Percentiles rank a stretch among this genome's conserved stretches.
Conservation (phyloP, 1,139 yeast species). For the Lipomyces yarrowii region DNA sequence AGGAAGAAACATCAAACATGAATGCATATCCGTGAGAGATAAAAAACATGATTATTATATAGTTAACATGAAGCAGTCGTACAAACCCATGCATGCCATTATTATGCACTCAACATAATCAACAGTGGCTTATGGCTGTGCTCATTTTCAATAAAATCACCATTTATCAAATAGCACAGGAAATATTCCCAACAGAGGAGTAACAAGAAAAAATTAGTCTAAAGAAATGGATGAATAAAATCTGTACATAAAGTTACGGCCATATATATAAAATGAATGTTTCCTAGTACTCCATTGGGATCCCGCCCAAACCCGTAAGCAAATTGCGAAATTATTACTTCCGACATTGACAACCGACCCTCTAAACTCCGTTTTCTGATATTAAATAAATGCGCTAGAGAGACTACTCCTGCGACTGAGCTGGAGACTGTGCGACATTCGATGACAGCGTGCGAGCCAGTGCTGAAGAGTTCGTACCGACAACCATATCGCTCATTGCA, state of each 20-base stretch:
- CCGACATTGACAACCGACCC: not conserved
- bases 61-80: not conserved
- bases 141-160: not conserved
- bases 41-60: not conserved
- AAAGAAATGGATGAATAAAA: not conserved
- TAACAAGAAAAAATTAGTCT: not conserved
- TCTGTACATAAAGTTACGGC: not conserved
- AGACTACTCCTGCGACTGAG: not conserved
- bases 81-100: not conserved
- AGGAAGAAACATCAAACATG: not conserved
- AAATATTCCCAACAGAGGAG: not conserved
- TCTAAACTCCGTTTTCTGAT: not conserved
- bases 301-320: not conserved
- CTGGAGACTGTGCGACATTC: not conserved
- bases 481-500: slow-evolving; percentile 33
- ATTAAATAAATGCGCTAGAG: not conserved
- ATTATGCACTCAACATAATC: not conserved
- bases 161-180: not conserved
- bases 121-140: not conserved
- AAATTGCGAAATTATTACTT: not conserved
- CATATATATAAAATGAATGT: not conserved
- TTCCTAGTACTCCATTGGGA: not conserved
- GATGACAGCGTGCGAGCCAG: not conserved
- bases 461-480: not conserved
- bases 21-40: not conserved